phyloP scores from a whole-genome alignment of 2,329 filamentous ascomycete species.

The Xylaria sp. region DNA sequence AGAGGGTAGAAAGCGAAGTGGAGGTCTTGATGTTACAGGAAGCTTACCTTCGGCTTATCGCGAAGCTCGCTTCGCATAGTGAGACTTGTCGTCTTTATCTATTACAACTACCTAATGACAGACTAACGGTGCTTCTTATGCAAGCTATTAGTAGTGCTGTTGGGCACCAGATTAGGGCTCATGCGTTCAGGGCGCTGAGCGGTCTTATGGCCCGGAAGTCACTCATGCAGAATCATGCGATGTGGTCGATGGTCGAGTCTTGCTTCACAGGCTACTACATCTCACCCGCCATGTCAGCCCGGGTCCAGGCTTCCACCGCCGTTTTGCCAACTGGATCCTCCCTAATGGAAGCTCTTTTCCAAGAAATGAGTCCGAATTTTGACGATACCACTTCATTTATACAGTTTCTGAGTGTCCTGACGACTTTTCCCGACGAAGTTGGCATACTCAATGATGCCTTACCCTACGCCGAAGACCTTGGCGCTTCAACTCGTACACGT shows the following conservation, averaged over 20 bases:
- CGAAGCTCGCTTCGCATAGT: constrained; percentile 83
- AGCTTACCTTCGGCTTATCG: constrained; percentile 88
- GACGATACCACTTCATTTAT: constrained; percentile 90
- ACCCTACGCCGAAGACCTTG: constrained; percentile 88
- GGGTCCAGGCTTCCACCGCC: constrained; percentile 49
- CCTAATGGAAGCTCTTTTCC: constrained; percentile 73
- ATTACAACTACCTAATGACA: constrained; percentile 71
- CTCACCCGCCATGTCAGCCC: constrained; percentile 41
- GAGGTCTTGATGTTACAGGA: constrained; percentile 98
- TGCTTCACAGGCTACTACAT: constrained; percentile 76
- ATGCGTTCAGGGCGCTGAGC: constrained; percentile 81
- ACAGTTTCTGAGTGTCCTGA: constrained; percentile 76
- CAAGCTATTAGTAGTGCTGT: constrained; percentile 82
- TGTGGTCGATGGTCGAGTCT: constrained; percentile 84
- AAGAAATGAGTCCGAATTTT: constrained; percentile 80
- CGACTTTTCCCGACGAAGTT: constrained; percentile 72
- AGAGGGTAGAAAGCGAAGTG: constrained; percentile 82
- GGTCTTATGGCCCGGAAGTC: constrained; percentile 81
- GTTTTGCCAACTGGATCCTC: constrained; percentile 47
- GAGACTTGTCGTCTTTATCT: constrained; percentile 78
- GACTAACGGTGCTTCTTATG: constrained; percentile 78
- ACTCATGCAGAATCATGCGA: constrained; percentile 70
- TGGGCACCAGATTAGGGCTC: constrained; percentile 80
- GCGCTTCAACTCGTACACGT: constrained; percentile 76
- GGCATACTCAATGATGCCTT: constrained; percentile 76